Percentiles rank a stretch among this genome's conserved stretches.
Conservation (phyloP, 371 early-diverging fungal genomes). For the Apophysomyces elegans region DNA sequence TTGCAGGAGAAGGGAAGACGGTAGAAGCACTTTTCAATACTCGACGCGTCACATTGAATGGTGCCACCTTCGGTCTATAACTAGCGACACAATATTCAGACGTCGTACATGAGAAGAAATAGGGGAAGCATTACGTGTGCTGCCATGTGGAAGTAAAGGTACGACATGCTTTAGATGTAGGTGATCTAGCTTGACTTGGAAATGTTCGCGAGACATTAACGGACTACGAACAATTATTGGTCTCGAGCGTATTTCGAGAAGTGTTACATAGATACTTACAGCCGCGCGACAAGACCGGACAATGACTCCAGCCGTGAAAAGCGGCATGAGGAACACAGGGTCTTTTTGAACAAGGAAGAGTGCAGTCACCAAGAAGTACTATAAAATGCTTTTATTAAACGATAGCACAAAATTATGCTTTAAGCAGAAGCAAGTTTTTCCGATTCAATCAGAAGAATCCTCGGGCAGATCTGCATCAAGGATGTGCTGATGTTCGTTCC, state of each 20-base stretch:
- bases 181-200: background rate
- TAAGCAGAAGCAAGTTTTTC: too few relatives aligned
- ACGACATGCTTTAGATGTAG: background rate
- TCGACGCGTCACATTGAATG: background rate
- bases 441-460: too few relatives aligned
- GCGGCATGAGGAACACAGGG: constrained; percentile 1
- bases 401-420: too few relatives aligned
- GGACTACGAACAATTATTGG: background rate
- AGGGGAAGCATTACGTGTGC: too few relatives aligned
- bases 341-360: background rate
- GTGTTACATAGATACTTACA: background rate
- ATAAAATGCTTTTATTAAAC: background rate
- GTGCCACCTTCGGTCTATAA: too few relatives aligned
- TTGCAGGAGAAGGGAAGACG: background rate
- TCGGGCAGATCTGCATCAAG: too few relatives aligned
- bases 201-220: background rate
- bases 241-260: background rate
- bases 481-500: too few relatives aligned
- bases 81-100: too few relatives aligned
- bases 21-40: background rate
- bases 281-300: background rate
- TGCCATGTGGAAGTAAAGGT: background rate
- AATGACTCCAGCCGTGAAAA: background rate
- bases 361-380: background rate
- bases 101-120: too few relatives aligned